These are phyloP conservation scores for Chaetomiaceae sp. DNA, from an alignment of 2,329 filamentous ascomycete genomes.

Conservation along the genomic window DNA sequence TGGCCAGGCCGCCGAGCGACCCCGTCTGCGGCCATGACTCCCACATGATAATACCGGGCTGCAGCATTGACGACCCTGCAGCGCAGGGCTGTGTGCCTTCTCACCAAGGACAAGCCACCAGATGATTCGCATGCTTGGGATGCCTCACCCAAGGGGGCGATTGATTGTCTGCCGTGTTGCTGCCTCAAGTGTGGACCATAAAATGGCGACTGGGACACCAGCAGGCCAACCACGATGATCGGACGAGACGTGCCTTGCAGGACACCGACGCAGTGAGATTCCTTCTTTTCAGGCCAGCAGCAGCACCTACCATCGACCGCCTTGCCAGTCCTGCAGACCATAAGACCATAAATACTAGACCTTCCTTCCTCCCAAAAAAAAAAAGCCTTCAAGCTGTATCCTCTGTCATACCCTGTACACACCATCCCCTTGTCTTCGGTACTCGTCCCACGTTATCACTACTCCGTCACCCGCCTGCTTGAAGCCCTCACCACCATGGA, in stretches of 20 bases:
- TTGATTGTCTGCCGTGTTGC: not conserved
- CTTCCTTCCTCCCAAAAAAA: no score
- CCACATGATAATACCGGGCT: not conserved
- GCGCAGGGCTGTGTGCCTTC: slow-evolving; percentile 2
- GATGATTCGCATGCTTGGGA: not conserved
- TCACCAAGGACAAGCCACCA: not conserved
- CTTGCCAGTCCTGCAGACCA: no score
- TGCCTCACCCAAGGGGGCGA: not conserved
- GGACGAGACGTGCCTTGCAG: no score
- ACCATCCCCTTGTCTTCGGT: not conserved
- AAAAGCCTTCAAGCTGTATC: slow-evolving; percentile 10
- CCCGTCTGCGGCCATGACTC: no score
- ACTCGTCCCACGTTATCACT: not conserved
- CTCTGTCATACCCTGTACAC: not conserved
- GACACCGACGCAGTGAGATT: no score
- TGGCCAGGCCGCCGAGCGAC: no score
- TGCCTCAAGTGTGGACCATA: slow-evolving; percentile 1
- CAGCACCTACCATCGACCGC: no score
- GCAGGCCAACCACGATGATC: not conserved
- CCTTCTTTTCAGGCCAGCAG: no score
- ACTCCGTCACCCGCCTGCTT: slow-evolving; percentile 4
- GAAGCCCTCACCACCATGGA: slow-evolving; percentile 15
- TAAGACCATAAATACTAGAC: slow-evolving; percentile 5
- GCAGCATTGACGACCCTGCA: not conserved
- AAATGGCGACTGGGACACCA: not conserved